phyloP scores from a whole-genome alignment of 257 asterid species.

The Perilla frutescens region DNA sequence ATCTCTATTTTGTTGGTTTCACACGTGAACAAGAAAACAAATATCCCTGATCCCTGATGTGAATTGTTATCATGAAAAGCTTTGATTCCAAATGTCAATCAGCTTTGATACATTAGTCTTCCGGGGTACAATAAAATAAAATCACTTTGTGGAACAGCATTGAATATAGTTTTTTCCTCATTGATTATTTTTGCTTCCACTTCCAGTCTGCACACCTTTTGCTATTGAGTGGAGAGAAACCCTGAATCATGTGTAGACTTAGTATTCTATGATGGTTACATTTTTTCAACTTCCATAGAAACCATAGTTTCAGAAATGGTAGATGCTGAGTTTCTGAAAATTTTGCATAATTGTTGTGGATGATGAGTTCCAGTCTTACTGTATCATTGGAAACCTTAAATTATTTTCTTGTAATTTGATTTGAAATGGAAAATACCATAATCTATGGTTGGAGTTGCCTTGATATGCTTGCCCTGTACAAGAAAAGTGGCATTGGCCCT shows the following conservation, averaged over 20 bases:
- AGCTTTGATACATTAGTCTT: neutral
- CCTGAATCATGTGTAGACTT: conserved; percentile 74
- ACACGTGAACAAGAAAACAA: neutral
- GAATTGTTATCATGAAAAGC: neutral
- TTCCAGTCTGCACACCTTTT: neutral
- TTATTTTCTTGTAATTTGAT: neutral
- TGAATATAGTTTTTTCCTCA: neutral
- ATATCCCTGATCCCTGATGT: neutral
- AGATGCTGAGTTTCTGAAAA: neutral
- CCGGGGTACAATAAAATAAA: neutral
- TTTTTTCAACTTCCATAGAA: neutral
- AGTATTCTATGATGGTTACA: conserved; percentile 56
- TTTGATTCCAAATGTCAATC: neutral
- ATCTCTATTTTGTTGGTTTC: conserved; percentile 2
- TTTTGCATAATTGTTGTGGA: conserved; percentile 10
- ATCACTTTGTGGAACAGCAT: too few relatives aligned
- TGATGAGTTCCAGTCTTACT: neutral
- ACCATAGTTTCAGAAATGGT: neutral
- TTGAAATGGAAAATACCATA: neutral
- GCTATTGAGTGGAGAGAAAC: conserved; percentile 72
- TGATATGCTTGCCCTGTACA: neutral
- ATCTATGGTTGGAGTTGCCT: neutral
- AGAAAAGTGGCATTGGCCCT: neutral
- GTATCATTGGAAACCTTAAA: neutral
- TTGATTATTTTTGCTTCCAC: neutral